phyloP scores from a whole-genome alignment of 2,329 filamentous ascomycete species.

The Fusarium sp. region DNA sequence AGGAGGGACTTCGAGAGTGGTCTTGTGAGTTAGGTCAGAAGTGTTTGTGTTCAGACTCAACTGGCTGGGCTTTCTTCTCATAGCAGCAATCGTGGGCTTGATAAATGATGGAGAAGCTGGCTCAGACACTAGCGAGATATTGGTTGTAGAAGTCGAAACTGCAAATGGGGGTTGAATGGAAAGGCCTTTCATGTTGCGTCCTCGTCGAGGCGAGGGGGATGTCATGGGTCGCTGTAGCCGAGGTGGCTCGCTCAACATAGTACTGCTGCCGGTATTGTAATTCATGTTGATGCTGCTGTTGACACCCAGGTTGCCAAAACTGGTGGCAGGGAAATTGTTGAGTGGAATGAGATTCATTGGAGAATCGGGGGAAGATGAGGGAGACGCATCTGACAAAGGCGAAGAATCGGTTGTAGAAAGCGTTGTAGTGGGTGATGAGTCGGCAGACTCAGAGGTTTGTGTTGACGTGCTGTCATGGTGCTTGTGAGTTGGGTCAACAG shows the following conservation, averaged over 20 bases:
- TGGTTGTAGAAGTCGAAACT: slow-evolving; percentile 56
- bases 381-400: slow-evolving; percentile 88
- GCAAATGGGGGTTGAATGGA: slow-evolving; percentile 76
- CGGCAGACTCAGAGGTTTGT: slow-evolving; percentile 83
- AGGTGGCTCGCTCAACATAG: slow-evolving; percentile 55
- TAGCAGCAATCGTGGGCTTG: slow-evolving; percentile 77
- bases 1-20: slow-evolving; percentile 64
- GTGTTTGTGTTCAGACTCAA: slow-evolving; percentile 80
- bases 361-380: slow-evolving; percentile 92
- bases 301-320: slow-evolving; percentile 58
- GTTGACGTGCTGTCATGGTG: slow-evolving; percentile 83
- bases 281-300: slow-evolving; percentile 15
- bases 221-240: slow-evolving; percentile 70
- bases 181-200: slow-evolving; percentile 86
- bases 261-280: slow-evolving; percentile 18
- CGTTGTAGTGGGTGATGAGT: slow-evolving; percentile 95
- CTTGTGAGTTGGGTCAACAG: slow-evolving; percentile 68
- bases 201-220: slow-evolving; percentile 75
- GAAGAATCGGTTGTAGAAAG: slow-evolving; percentile 93
- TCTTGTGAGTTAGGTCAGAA: slow-evolving; percentile 62
- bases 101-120: slow-evolving; percentile 82
- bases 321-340: slow-evolving; percentile 73
- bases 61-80: slow-evolving; percentile 80
- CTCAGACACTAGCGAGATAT: slow-evolving; percentile 67
- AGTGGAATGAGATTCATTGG: slow-evolving; percentile 79